phyloP scores from a whole-genome alignment of 495 filamentous ascomycete species.

The Cetradonia linearis region DNA sequence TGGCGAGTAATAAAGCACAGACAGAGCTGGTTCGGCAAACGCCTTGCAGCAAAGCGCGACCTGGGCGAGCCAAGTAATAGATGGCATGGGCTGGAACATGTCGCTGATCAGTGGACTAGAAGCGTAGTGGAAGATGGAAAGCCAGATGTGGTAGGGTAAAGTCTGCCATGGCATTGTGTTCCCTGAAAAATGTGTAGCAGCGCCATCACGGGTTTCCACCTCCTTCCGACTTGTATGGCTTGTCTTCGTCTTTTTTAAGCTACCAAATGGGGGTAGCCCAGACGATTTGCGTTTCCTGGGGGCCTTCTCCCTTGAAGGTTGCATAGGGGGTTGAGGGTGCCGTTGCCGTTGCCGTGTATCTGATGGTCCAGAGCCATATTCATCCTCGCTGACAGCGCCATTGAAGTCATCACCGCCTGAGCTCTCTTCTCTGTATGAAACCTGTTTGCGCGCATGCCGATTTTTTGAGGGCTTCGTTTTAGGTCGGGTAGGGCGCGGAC shows the following conservation, averaged over 20 bases:
- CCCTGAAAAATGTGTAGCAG: conserved; percentile 29
- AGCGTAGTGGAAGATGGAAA: conserved; percentile 58
- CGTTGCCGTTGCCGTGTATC: neutral
- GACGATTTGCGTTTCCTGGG: conserved; percentile 7
- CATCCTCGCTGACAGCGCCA: neutral
- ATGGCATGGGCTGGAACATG: conserved; percentile 29
- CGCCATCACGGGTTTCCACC: conserved; percentile 4
- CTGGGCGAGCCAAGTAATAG: conserved; percentile 51
- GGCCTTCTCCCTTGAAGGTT: conserved; percentile 1
- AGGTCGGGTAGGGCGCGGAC: conserved; percentile 24
- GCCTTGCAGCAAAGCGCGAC: conserved; percentile 50
- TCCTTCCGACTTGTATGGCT: neutral
- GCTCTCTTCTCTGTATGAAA: conserved; percentile 39
- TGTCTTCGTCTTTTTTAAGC: neutral
- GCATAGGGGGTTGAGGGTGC: neutral
- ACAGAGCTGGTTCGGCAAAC: conserved; percentile 66
- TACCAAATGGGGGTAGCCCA: neutral
- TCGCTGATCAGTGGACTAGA: conserved; percentile 51
- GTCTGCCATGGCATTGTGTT: conserved; percentile 56
- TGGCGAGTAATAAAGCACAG: conserved; percentile 60
- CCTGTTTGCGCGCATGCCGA: conserved; percentile 27
- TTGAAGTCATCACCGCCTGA: conserved; percentile 29
- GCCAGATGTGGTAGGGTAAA: conserved; percentile 61
- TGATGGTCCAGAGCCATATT: neutral
- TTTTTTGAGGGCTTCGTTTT: conserved; percentile 19